Conservation (phyloP, 169 alveolate genomes). For the Plasmodium adleri region DNA sequence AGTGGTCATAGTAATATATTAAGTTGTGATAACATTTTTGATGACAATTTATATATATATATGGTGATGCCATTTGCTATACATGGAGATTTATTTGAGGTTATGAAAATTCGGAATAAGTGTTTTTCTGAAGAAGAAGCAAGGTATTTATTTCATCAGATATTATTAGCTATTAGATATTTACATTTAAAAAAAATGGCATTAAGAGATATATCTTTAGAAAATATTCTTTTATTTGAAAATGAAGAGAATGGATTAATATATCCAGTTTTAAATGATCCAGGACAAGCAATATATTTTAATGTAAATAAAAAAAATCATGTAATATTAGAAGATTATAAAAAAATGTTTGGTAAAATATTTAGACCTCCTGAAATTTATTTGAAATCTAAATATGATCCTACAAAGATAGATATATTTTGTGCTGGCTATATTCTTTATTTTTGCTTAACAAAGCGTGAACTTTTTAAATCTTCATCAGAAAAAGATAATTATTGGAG, state of each 20-base stretch:
- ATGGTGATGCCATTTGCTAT: conserved; percentile 81
- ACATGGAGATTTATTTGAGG: conserved; percentile 81
- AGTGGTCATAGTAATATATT: conserved; percentile 73
- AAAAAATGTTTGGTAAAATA: conserved; percentile 83
- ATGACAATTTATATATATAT: conserved; percentile 49
- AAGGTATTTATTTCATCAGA: conserved; percentile 79
- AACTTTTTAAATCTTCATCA: conserved; percentile 79
- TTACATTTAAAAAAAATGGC: conserved; percentile 79
- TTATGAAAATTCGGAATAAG: conserved; percentile 77
- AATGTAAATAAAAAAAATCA: conserved; percentile 32
- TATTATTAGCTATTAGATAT: conserved; percentile 71
- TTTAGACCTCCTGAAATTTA: conserved; percentile 89
- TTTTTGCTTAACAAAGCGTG: conserved; percentile 84
- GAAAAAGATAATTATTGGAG: conserved; percentile 74
- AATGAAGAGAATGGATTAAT: conserved; percentile 79
- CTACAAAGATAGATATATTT: conserved; percentile 84
- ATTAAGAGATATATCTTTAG: conserved; percentile 81
- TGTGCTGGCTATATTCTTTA: conserved; percentile 87
- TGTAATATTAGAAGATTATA: conserved; percentile 54
- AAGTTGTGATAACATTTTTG: conserved; percentile 54
- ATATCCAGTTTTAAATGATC: conserved; percentile 84
- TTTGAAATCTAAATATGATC: conserved; percentile 78
- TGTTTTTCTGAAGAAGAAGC: conserved; percentile 80
- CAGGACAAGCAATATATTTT: conserved; percentile 85
- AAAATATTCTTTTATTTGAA: conserved; percentile 82